Base-by-base conservation (phyloP, 2,329 filamentous ascomycete genomes). In the Myriosclerotinia curreyana region DNA sequence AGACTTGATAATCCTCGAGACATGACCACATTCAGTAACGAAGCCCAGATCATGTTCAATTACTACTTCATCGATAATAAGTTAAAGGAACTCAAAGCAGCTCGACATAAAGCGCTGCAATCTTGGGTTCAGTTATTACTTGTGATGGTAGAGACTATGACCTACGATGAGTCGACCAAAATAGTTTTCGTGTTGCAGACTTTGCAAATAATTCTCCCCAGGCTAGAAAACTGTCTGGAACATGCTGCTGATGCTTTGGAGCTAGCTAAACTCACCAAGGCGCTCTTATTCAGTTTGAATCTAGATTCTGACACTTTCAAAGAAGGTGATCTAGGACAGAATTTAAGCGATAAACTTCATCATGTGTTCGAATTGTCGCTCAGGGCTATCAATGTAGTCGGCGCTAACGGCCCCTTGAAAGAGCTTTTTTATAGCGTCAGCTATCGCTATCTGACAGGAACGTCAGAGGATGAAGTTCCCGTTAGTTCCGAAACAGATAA, bases 341-440 rank as follows among this genome's bases (percentile, higher is more conserved):
- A 94, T 34, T 86, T 95, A 42, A 90, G 92, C 73, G 94, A 98
- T 74, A 91, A 95, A 72, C 82, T 98, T 0, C 93, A 92, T 73
- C 90, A 96, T 73, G 83, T 98, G 5, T 97, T 99, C 81, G 90
- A 96, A 67, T 85, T 92, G 48, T 93, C 91, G 67, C 81, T 97
- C 17, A 84, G 88, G 70, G 91, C 92, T 6, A 89, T 96, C 62
- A 86, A 88, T 68, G 87, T 89, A 66, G 88, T 90, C 73, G 83
- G 87, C 1, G 87, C 88, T 5, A 87, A 85, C 61, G 80, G 90
- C 20, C 82, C 86, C 62, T 79, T 99, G 48, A 87, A 95, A 59
- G 87, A 95, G 65, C 83, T 90, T 28, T 94, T 96, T 77, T 99
- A 98, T 76, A 90, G 90, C 71, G 96, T 96, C 71, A 93, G 90